phyloP scores from a whole-genome alignment of 495 filamentous ascomycete species.

The Hypoxylon subgilvum region DNA sequence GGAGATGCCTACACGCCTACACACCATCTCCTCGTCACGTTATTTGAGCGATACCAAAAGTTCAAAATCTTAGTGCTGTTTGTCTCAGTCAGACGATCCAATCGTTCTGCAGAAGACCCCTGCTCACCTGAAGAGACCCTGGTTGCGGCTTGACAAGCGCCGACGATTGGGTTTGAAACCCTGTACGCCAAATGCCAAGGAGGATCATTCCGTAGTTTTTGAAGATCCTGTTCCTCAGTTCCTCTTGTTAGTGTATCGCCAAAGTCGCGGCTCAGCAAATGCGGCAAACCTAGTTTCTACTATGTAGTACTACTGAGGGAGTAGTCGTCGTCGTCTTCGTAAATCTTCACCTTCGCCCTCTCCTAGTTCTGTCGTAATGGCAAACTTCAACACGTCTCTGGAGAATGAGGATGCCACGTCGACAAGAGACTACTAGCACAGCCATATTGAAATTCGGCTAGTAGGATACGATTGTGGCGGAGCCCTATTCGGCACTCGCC shows the following conservation, averaged over 20 bases:
- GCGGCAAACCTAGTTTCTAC: slow-evolving; percentile 15
- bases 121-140: slow-evolving; percentile 45
- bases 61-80: slow-evolving; percentile 41
- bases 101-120: slow-evolving; percentile 43
- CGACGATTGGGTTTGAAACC: slow-evolving; percentile 44
- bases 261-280: slow-evolving; percentile 18
- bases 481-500: slow-evolving; percentile 38
- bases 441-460: slow-evolving; percentile 16
- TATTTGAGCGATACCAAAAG: slow-evolving; percentile 48
- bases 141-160: slow-evolving; percentile 41
- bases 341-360: slow-evolving; percentile 10
- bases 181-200: slow-evolving; percentile 33
- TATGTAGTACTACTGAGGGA: no score
- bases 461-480: slow-evolving; percentile 40
- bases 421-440: slow-evolving; percentile 28
- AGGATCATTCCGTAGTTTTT: slow-evolving; percentile 39
- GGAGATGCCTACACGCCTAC: slow-evolving; percentile 46
- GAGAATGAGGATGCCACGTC: slow-evolving; percentile 40
- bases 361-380: neutral
- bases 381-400: slow-evolving; percentile 14
- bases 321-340: no score
- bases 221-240: slow-evolving; percentile 24
- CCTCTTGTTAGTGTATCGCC: slow-evolving; percentile 5
- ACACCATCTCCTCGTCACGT: slow-evolving; percentile 51
- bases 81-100: slow-evolving; percentile 43